Conservation (phyloP, 2,329 filamentous ascomycete species). For the Verticillium longisporum region DNA sequence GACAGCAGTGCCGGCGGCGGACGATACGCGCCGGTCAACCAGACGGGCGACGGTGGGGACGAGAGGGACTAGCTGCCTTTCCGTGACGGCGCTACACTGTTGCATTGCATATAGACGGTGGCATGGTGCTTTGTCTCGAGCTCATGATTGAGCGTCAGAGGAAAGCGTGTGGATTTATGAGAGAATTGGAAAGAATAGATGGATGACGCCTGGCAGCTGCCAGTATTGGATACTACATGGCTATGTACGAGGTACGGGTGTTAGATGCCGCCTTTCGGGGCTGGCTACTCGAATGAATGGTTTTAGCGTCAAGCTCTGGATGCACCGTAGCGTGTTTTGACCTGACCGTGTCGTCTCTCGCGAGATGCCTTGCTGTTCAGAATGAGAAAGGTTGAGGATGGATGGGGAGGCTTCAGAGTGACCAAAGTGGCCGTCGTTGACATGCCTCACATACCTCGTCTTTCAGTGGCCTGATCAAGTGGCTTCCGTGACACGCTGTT, state of each 20-base stretch:
- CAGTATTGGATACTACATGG: not conserved
- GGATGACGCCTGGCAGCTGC: not conserved
- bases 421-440: no score
- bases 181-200: not conserved
- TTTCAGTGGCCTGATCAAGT: no score
- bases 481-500: no score
- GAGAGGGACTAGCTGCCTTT: not conserved
- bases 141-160: not conserved
- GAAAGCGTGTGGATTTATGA: not conserved
- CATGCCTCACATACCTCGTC: no score
- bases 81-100: not conserved
- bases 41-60: constrained; percentile 22
- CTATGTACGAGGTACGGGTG: not conserved
- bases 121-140: not conserved
- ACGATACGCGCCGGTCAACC: constrained; percentile 32
- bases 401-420: no score
- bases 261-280: not conserved
- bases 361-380: no score
- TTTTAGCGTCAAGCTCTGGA: not conserved
- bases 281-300: not conserved
- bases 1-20: constrained; percentile 25
- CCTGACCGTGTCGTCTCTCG: not conserved
- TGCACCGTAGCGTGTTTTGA: not conserved
- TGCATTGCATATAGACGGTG: constrained; percentile 32
- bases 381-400: no score